Conservation (phyloP, 2,329 filamentous ascomycete species). For the Penicillium sp. region DNA sequence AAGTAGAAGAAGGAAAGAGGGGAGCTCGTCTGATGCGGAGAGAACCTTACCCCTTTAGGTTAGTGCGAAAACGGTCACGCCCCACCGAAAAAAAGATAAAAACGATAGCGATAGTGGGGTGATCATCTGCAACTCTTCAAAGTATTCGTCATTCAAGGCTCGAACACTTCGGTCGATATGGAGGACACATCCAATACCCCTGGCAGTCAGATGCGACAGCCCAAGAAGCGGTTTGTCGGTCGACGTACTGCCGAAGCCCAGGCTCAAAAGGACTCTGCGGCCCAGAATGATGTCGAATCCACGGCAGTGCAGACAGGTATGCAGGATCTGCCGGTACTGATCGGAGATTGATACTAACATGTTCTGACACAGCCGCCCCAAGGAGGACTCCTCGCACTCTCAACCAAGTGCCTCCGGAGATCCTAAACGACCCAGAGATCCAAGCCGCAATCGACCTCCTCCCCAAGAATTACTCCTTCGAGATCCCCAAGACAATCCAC, state of each 20-base stretch:
- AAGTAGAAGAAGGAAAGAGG: constrained; percentile 15
- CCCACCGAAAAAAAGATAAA: constrained; percentile 29
- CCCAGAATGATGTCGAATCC: constrained; percentile 67
- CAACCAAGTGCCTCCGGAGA: constrained; percentile 88
- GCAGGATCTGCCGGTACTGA: not conserved
- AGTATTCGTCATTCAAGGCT: not conserved
- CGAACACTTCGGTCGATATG: constrained; percentile 22
- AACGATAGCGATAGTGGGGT: constrained; percentile 25
- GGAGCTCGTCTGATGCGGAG: constrained; percentile 38
- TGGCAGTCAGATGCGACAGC: constrained; percentile 62
- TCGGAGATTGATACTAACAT: constrained; percentile 21
- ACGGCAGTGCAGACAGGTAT: constrained; percentile 56
- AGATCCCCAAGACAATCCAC: constrained; percentile 98
- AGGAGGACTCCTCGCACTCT: constrained; percentile 78
- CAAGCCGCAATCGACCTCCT: constrained; percentile 86
- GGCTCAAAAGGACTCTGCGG: constrained; percentile 63
- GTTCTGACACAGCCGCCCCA: constrained; percentile 64
- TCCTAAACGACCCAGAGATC: constrained; percentile 82
- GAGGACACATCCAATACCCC: constrained; percentile 26
- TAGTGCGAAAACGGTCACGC: constrained; percentile 22
- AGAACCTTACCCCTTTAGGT: constrained; percentile 28
- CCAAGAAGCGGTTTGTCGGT: constrained; percentile 91
- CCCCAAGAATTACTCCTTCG: constrained; percentile 96
- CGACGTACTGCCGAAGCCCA: constrained; percentile 68
- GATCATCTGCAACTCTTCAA: constrained; percentile 3